These are phyloP conservation scores for Borovskyia barvae DNA, from an alignment of 208 protist species.

Conservation along the genomic window DNA sequence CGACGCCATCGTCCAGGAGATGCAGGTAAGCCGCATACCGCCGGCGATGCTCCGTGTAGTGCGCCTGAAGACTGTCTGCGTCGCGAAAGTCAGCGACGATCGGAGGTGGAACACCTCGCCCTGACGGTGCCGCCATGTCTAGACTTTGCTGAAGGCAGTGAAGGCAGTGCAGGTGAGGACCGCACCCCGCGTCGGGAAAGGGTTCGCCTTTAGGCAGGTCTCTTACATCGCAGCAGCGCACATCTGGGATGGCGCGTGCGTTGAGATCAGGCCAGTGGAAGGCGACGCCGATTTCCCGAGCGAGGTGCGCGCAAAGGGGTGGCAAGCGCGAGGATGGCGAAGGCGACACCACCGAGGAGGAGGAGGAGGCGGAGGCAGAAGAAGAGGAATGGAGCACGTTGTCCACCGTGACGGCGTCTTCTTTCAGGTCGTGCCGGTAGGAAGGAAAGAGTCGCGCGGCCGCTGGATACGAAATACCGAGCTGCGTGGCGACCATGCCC, in stretches of 20 bases:
- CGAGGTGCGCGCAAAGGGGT: slow-evolving; percentile 49
- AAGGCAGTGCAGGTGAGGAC: slow-evolving; percentile 49
- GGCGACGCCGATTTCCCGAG: slow-evolving; percentile 34
- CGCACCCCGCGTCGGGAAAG: slow-evolving; percentile 9
- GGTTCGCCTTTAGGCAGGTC: slow-evolving; percentile 11
- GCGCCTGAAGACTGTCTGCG: slow-evolving; percentile 12
- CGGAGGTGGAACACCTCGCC: slow-evolving; percentile 23
- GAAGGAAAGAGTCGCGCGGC: slow-evolving; percentile 14
- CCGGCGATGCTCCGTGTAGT: slow-evolving; percentile 13
- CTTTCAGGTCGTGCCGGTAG: background rate
- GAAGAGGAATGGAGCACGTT: background rate
- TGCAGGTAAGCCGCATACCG: slow-evolving; percentile 20
- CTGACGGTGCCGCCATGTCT: slow-evolving; percentile 1
- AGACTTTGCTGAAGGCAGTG: slow-evolving; percentile 35
- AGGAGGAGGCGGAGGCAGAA: background rate
- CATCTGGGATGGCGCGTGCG: slow-evolving; percentile 13
- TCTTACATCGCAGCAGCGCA: slow-evolving; percentile 24
- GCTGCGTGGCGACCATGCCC: slow-evolving; percentile 16
- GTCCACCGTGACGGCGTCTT: too few species aligned
- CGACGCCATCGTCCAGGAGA: slow-evolving; percentile 32
- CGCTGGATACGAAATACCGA: slow-evolving; percentile 7
- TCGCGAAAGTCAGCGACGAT: slow-evolving; percentile 30
- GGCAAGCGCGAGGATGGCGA: slow-evolving; percentile 7
- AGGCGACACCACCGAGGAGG: too few species aligned
- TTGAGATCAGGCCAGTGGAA: slow-evolving; percentile 4